phyloP scores from a whole-genome alignment of 2,329 filamentous ascomycete genomes.

The Dothistroma septosporum region DNA sequence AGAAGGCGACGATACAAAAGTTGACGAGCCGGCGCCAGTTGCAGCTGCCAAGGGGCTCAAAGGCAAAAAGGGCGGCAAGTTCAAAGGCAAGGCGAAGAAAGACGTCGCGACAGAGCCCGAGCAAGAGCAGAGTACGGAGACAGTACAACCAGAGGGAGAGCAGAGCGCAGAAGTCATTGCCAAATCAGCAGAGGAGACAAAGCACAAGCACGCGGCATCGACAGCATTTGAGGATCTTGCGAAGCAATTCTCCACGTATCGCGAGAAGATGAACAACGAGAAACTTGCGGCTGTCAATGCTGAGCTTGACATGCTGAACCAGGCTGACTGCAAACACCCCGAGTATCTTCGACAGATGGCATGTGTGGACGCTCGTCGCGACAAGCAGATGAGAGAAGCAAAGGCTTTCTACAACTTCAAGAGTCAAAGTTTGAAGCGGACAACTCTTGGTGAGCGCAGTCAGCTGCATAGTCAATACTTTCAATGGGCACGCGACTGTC shows the following conservation, averaged over 20 bases:
- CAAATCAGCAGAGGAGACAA: constrained; percentile 52
- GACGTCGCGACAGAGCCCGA: constrained; percentile 30
- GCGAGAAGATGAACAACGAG: constrained; percentile 85
- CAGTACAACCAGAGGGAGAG: constrained; percentile 20
- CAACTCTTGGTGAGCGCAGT: constrained; percentile 74
- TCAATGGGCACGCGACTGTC: constrained; percentile 76
- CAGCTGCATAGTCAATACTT: constrained; percentile 89
- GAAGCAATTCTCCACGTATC: constrained; percentile 79
- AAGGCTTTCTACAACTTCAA: constrained; percentile 70
- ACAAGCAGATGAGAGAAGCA: constrained; percentile 74
- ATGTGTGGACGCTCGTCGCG: constrained; percentile 75
- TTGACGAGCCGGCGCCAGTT: constrained; percentile 33
- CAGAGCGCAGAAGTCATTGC: constrained; percentile 32
- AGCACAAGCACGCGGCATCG: constrained; percentile 33
- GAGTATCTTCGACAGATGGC: constrained; percentile 88
- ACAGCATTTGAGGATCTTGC: constrained; percentile 65
- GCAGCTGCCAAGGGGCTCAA: constrained; percentile 39
- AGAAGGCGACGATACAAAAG: constrained; percentile 22
- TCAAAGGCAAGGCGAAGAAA: constrained; percentile 26
- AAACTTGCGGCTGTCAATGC: constrained; percentile 74
- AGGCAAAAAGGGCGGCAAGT: constrained; percentile 37
- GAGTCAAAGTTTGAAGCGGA: constrained; percentile 66
- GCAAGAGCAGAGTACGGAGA: constrained; percentile 10
- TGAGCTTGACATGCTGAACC: constrained; percentile 58
- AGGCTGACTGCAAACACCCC: constrained; percentile 67